phyloP scores from a whole-genome alignment of 1,139 yeast species.

The Kurtzmaniella natalensis region DNA sequence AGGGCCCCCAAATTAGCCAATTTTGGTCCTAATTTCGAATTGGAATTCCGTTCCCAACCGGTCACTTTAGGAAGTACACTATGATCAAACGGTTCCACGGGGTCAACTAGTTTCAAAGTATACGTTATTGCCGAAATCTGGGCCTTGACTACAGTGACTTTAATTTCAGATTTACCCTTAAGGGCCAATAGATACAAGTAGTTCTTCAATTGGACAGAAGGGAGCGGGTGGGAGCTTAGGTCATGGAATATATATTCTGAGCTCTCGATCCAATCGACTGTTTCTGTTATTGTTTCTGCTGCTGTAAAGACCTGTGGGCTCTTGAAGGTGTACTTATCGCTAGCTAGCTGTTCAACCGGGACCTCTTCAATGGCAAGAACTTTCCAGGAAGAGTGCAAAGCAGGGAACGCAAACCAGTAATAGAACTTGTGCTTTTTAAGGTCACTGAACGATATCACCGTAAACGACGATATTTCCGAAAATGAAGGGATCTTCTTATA shows the following conservation, averaged over 20 bases:
- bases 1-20: conserved; percentile 76
- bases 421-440: conserved; percentile 81
- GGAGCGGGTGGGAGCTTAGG: conserved; percentile 45
- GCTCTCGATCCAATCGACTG: neutral
- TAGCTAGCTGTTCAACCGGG: neutral
- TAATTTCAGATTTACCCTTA: conserved; percentile 32
- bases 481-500: conserved; percentile 7
- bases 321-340: no score
- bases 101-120: neutral
- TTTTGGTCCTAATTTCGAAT: conserved; percentile 75
- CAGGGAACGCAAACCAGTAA: conserved; percentile 88
- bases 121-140: neutral
- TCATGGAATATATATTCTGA: conserved; percentile 54
- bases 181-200: conserved; percentile 51
- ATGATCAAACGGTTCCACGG: conserved; percentile 1
- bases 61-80: conserved; percentile 35
- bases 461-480: conserved; percentile 36
- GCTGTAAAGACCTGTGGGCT: no score
- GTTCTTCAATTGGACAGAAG: conserved; percentile 67
- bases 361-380: conserved; percentile 9
- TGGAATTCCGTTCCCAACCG: conserved; percentile 88
- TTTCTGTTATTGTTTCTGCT: no score
- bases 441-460: conserved; percentile 73
- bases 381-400: conserved; percentile 46
- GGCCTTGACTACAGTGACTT: conserved; percentile 23